Conservation (phyloP, 768 basidiomycete genomes). For the Agaricus blazei region DNA sequence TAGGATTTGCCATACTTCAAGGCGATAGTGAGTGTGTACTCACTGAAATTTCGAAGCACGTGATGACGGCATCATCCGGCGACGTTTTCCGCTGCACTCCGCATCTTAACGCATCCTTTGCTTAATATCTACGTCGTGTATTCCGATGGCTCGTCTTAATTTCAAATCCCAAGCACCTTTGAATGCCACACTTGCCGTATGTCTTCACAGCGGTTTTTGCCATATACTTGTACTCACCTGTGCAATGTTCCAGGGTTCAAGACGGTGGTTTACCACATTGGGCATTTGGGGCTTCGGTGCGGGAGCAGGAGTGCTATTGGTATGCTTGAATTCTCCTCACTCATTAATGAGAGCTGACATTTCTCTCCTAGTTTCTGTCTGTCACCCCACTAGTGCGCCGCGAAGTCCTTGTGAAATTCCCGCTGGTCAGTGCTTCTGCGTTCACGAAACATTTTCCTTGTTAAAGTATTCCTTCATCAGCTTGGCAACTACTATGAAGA, state of each 20-base stretch:
- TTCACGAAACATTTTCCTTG: slow-evolving; percentile 8
- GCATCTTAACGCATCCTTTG: slow-evolving; percentile 12
- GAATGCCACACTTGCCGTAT: slow-evolving; percentile 31
- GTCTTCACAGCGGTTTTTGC: slow-evolving; percentile 11
- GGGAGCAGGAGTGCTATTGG: slow-evolving; percentile 65
- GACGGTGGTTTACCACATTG: slow-evolving; percentile 56
- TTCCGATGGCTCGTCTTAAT: slow-evolving; percentile 37
- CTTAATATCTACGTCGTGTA: slow-evolving; percentile 9
- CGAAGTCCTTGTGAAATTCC: slow-evolving; percentile 66
- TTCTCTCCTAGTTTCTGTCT: slow-evolving; percentile 54
- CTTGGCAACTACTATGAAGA: slow-evolving; percentile 71
- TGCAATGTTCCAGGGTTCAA: slow-evolving; percentile 32
- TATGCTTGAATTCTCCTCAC: slow-evolving; percentile 25
- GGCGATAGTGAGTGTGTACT: background rate
- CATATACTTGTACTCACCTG: slow-evolving; percentile 7
- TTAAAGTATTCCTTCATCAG: slow-evolving; percentile 31
- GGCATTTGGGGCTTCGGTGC: slow-evolving; percentile 69
- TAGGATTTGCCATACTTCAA: slow-evolving; percentile 81
- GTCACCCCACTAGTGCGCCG: slow-evolving; percentile 83
- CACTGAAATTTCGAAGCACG: slow-evolving; percentile 4
- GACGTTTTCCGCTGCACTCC: slow-evolving; percentile 25
- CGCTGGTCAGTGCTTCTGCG: slow-evolving; percentile 47
- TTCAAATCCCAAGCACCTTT: slow-evolving; percentile 36
- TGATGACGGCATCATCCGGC: slow-evolving; percentile 25
- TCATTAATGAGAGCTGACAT: background rate